Base-by-base conservation (phyloP, 2,329 filamentous ascomycete species). In the Pestalotiopsis fici region DNA sequence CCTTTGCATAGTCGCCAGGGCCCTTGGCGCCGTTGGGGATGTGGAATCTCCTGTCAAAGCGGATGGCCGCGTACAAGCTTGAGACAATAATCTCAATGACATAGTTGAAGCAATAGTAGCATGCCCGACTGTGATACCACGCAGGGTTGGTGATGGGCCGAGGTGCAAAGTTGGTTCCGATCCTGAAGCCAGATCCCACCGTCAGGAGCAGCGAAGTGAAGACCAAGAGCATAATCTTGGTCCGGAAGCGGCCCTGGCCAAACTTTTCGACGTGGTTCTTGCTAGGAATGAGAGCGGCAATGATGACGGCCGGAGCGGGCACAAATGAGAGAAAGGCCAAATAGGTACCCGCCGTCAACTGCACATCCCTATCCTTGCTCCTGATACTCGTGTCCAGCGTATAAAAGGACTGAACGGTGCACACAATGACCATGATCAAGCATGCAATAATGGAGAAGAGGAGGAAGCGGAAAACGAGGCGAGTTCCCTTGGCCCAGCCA, bases 61-160 rank as follows among this genome's bases (percentile, higher is more conserved):
- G 72, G 6, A 71, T 67, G 31, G 70, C 68, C 7, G 75, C 75
- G 54, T 77, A 77, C 1, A 71, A 67, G 5, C 67, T 70, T 6
- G 77, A 71, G 5, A 74, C 74, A 3, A 75, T 60, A 6, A 77
- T 67, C 74, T 93, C 91, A 23, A 91, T 75, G 0, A 78, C 77
- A 72, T 91, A 91, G 74, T 89, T 87, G 76, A 91, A 89, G 64
- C 87, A 76, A 76, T 92, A 93, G 78, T 90, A 92, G 65, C 83
- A 84, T 3, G 86, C 86, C 73, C 87, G 88, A 66, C 79, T 80
- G 72, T 89, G 81, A 71, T 88, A 91, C 79, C 85, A 87, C 4
- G 88, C 86, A 11, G 87, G 83, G 66, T 84, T 64, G 2, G 64
- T 82, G 67, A 71, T 73, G 27, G 74, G 83, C 65, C 78, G 80